Evolutionary conservation across 2,329 filamentous ascomycete genomes (phyloP), one percentile per base, ranked within the genome.

Genomic region (Daldinia sp.): DNA sequence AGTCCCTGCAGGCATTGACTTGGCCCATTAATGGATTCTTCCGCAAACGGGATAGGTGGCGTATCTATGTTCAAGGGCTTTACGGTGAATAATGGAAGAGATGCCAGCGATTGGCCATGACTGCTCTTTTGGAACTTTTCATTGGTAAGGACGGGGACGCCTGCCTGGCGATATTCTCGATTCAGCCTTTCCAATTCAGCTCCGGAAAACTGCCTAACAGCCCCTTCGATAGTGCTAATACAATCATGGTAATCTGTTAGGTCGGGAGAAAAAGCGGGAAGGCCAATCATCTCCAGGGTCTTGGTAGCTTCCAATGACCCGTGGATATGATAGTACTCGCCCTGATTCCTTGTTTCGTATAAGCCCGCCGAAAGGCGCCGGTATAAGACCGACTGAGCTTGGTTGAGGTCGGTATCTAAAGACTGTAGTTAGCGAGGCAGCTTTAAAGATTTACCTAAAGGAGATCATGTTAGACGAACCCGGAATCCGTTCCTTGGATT

Each of bases 321-420:
- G 76, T 93, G 91, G 28, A 93, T 90, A 74, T 93, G 91, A 75
- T 92, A 93, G 74, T 88, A 93, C 75, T 90, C 84, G n/a, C 86
- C 87, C 1, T 83, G 80, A n/a, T 83, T 85, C 76, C 88, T 89
- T 7, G 91, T 92, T 73, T 86, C 84, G 79, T 93, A 93, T 1
- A 93, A 80, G 68, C 92, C 92, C 13, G 91, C 91, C 10, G 91
- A 92, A 78, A 93, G 84, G 68, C 91, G 88, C 9, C 91, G 87
- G 75, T 93, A 93, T 6, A 88, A 82, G 68, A 89, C 88, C 1
- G 91, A 92, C 76, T 93, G 92, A 1, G 92, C 92, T 68, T 86
- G 82, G 4, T 92, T 81, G 23, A 93, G 79, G 78, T 93, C 92
- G 74, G 91, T 93, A 73, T 93, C 91, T 93, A 65, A 13, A 39